phyloP scores from a whole-genome alignment of 306 rosid genomes.

The Hylodesmum podocarpum region DNA sequence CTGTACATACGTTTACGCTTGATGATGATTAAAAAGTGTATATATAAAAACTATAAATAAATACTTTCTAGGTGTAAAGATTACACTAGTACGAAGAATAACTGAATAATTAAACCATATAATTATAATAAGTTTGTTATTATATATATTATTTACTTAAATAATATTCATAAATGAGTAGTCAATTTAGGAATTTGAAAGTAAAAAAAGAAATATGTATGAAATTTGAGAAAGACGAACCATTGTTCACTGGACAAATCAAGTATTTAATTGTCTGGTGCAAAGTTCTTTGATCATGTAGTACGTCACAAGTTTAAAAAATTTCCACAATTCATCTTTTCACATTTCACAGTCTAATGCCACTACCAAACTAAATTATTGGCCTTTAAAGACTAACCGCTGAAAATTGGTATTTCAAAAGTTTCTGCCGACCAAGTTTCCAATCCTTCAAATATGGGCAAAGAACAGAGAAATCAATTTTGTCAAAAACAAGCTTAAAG shows the following conservation, averaged over 20 bases:
- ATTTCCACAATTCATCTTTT: not conserved
- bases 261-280: not conserved
- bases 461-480: not conserved
- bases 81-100: too few species aligned
- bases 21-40: too few species aligned
- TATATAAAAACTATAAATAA: too few species aligned
- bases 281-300: not conserved
- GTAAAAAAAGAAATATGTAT: not conserved
- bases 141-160: too few species aligned
- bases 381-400: not conserved
- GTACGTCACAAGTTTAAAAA: not conserved
- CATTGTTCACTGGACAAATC: not conserved
- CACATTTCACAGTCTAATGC: not conserved
- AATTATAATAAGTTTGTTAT: too few species aligned
- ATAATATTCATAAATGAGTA: not conserved
- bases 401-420: not conserved
- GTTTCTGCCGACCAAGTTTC: not conserved
- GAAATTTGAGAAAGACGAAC: not conserved
- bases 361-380: not conserved
- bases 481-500: not conserved
- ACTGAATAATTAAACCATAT: too few species aligned
- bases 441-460: not conserved
- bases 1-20: too few species aligned
- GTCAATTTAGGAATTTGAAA: not conserved
- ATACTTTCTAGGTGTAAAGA: too few species aligned